Evolutionary conservation across 805 yeast species (phyloP), one percentile per base, ranked within the genome.

Genomic region (Naumovozyma baii): DNA sequence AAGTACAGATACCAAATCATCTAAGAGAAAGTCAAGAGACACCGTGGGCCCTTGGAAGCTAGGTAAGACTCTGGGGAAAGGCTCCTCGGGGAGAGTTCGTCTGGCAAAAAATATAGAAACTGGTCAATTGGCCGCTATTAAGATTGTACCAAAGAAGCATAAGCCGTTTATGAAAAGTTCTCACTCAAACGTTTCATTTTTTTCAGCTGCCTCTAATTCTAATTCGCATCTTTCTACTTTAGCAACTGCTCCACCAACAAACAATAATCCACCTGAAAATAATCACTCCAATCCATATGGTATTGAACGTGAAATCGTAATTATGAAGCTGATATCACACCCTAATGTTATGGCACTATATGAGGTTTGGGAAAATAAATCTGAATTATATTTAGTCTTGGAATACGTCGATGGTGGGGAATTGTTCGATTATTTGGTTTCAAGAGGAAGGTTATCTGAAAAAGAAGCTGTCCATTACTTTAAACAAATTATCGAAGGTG

Each of bases 311-410:
- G 98, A 92, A 59, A 94, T 92, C 47, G 88, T 92, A 51, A 92
- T 92, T 51, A 92, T 90, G 98, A 92, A 92, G 63, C 70, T 92
- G 32, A 76, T 92, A 34, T 84, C 92, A 44, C 97, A 92, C 61
- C 86, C 95, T 10, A 90, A 92, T 55, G 92, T 92, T 18, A 78
- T 92, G 74, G 83, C 92, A 18, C 68, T 92, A 31, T 92, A 87
- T 58, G 98, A 92, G 57, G 98, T 92, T 18, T 92, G 97, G 97
- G 98, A 92, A 62, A 90, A 94, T 48, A 80, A 86, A 48, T 86
- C 85, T 55, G 95, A 90, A 44, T 69, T 92, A 41, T 83, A 80
- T 52, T 60, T 83, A 47, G 86, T 83, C 13, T 63, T 83, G 37
- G 94, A 83, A 56, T 83, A 82, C 57, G 90, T 83, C 25, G 88